Conservation (phyloP, 1,284 basidiomycete genomes). For the Ceratobasidium sp. region DNA sequence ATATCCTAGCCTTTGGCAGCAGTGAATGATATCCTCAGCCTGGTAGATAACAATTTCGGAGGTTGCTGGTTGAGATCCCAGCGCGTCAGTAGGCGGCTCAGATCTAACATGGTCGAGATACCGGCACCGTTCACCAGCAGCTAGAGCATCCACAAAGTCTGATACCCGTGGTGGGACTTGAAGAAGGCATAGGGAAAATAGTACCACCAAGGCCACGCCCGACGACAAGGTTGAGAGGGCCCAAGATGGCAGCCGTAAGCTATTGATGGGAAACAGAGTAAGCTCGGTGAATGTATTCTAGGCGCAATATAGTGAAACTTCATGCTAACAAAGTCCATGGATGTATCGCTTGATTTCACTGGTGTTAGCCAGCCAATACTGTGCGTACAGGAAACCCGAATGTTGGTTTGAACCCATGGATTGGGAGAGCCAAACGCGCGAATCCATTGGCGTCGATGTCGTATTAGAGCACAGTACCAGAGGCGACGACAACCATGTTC, state of each 20-base stretch:
- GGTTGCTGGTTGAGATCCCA: conserved; percentile 67
- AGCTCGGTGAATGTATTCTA: no score
- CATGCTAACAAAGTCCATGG: no score
- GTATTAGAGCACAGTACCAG: no score
- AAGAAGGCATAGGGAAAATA: conserved; percentile 63
- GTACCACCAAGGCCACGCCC: conserved; percentile 66
- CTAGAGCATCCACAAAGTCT: conserved; percentile 62
- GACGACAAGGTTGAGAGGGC: conserved; percentile 60
- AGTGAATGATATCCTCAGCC: conserved; percentile 59
- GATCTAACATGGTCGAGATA: conserved; percentile 66
- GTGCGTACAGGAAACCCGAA: no score
- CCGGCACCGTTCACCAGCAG: conserved; percentile 66
- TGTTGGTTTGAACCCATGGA: no score
- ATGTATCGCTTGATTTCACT: no score
- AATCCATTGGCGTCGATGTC: no score
- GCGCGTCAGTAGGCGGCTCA: conserved; percentile 64
- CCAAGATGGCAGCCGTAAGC: conserved; percentile 52
- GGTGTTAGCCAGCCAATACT: no score
- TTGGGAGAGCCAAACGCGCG: no score
- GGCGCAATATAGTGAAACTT: no score
- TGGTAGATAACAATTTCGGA: conserved; percentile 62
- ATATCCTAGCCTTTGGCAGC: conserved; percentile 61
- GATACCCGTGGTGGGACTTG: conserved; percentile 64
- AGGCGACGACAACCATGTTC: no score
- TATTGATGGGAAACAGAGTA: background rate